These are phyloP conservation scores for Ceratocystis eucalypticola DNA, from an alignment of 2,329 filamentous ascomycete species.

Conservation along the genomic window DNA sequence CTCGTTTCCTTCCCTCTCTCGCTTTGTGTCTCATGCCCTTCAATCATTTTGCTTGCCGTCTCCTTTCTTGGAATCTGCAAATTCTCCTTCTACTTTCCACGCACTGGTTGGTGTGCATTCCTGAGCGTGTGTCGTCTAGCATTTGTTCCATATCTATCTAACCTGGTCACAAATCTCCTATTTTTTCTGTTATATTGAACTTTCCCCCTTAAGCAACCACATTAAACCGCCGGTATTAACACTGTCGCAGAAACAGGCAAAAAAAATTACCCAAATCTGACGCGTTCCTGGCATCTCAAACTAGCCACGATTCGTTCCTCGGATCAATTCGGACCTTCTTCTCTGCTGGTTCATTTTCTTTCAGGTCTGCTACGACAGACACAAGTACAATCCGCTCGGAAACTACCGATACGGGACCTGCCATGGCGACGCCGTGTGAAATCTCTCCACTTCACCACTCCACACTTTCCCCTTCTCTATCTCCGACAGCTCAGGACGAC, in stretches of 20 bases:
- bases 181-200: not conserved
- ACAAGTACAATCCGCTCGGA: not conserved
- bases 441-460: not conserved
- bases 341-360: not conserved
- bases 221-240: not conserved
- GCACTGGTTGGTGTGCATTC: not conserved
- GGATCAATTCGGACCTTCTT: not conserved
- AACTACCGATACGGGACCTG: not conserved
- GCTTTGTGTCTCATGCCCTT: not conserved
- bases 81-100: not conserved
- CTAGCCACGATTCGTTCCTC: not conserved
- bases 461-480: not conserved
- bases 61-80: not conserved
- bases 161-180: constrained; percentile 1
- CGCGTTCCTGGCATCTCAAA: not conserved
- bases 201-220: not conserved
- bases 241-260: too few species aligned
- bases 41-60: not conserved
- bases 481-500: not conserved
- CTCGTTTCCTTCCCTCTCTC: not conserved
- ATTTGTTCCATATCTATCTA: not conserved
- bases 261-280: not conserved
- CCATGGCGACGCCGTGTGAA: not conserved
- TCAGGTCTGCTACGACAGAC: not conserved
- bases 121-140: not conserved